Evolutionary conservation across 164 flowering plant species (phyloP), one percentile per base, ranked within the genome.

Genomic region (Houttuynia cordata): DNA sequence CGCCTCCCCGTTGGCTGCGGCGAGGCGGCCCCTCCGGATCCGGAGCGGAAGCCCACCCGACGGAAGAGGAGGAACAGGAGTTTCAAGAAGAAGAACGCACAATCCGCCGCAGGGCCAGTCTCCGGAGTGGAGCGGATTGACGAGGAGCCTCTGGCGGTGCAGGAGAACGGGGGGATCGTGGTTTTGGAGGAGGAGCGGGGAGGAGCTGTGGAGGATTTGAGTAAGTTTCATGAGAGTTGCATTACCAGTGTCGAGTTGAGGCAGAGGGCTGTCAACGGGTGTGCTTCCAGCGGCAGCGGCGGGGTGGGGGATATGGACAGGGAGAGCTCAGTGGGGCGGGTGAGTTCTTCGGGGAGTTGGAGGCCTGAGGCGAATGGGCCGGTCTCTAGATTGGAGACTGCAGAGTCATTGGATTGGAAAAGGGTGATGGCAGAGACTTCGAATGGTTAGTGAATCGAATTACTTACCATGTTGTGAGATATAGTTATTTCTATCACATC

Each of bases 261-360:
- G 45, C 59, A 57, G 45, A 57, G 59, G 59, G 40, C 15, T 14
- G 59, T 57, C 19, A 57, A 57, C 24, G 59, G 59, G 37, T n/a
- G 55, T 12, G 24, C 55, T 8, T 17, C 1, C 24, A 22, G 24
- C n/a, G n/a, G n/a, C n/a, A n/a, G n/a, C 24, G 25, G 19, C 10
- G 21, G 21, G 45, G 19, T 24, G 8, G 59, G 19, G 15, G 59
- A 37, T 24, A 9, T 12, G 21, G 45, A 57, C 22, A 37, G 8
- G 41, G 59, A 57, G 10, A 10, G 15, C 19, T 24, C 21, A 0
- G 20, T 37, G 19, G 19, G 59, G 41, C 59, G 20, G 8, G 20
- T 37, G 34, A 57, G 22, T 37, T 57, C 59, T 5, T 30, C 59
- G 19, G 59, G 37, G 9, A 30, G 24, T 15, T 18, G 45, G 59